phyloP scores from a whole-genome alignment of 805 yeast genomes.

The Kurtzmaniella fragi region DNA sequence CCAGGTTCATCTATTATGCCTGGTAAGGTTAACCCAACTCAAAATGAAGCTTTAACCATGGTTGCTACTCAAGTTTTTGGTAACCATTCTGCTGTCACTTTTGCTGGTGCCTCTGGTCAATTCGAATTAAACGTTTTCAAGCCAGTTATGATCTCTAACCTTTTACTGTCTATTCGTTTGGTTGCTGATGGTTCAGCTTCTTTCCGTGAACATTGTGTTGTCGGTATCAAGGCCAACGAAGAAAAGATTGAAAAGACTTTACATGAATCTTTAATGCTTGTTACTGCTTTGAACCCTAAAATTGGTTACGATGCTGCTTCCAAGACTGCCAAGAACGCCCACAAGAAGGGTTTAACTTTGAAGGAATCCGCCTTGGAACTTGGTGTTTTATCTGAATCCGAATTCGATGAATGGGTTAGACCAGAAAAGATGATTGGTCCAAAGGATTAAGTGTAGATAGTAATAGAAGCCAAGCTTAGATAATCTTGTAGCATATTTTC shows the following conservation, averaged over 20 bases:
- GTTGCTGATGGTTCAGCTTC: slow-evolving; percentile 30
- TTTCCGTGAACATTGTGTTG: slow-evolving; percentile 33
- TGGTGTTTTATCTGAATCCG: slow-evolving; percentile 26
- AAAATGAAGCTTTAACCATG: slow-evolving; percentile 38
- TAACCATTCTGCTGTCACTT: slow-evolving; percentile 34
- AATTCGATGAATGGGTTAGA: slow-evolving; percentile 35
- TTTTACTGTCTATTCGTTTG: slow-evolving; percentile 31
- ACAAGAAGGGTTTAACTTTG: slow-evolving; percentile 35
- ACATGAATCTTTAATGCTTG: slow-evolving; percentile 38
- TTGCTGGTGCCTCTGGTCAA: slow-evolving; percentile 37
- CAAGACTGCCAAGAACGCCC: slow-evolving; percentile 38
- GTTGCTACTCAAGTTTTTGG: slow-evolving; percentile 37
- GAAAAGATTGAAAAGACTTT: slow-evolving; percentile 32
- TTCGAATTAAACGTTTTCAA: slow-evolving; percentile 37
- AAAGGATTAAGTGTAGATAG: slow-evolving; percentile 14
- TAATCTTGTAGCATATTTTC: background rate
- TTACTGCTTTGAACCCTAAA: slow-evolving; percentile 36
- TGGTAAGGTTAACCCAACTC: slow-evolving; percentile 38
- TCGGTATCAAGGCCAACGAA: slow-evolving; percentile 31
- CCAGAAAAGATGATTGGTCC: slow-evolving; percentile 39
- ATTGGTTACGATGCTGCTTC: slow-evolving; percentile 37
- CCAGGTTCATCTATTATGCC: slow-evolving; percentile 41
- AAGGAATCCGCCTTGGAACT: slow-evolving; percentile 34
- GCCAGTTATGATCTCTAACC: slow-evolving; percentile 35
- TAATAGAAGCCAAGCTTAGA: background rate